phyloP scores from a whole-genome alignment of 805 yeast genomes.

The Scheffersomyces coipomensis region DNA sequence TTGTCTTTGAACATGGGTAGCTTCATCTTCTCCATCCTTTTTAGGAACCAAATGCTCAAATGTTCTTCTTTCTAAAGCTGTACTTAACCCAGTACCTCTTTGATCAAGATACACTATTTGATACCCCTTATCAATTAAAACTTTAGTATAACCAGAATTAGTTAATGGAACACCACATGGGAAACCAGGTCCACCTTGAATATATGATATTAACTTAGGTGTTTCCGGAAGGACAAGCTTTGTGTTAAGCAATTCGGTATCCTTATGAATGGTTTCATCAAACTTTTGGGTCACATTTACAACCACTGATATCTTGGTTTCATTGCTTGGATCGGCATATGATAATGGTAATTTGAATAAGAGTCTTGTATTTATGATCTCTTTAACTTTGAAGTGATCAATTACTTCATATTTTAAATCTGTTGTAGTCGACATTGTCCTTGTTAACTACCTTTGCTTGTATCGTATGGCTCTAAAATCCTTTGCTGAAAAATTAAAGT shows the following conservation, averaged over 20 bases:
- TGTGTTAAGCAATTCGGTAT: constrained; percentile 3
- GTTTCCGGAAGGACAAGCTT: constrained; percentile 21
- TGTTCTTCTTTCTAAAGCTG: constrained; percentile 39
- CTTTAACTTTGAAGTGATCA: constrained; percentile 19
- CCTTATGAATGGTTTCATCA: constrained; percentile 15
- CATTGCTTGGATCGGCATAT: constrained; percentile 7
- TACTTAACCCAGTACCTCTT: constrained; percentile 59
- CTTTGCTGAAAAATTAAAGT: too few species aligned
- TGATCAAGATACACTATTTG: constrained; percentile 52
- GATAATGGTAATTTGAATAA: constrained; percentile 21
- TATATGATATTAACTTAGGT: constrained; percentile 37
- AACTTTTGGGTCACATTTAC: constrained; percentile 34
- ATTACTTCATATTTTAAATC: constrained; percentile 18
- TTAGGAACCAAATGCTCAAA: constrained; percentile 15
- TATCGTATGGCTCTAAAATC: too few species aligned
- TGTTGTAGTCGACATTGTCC: too few species aligned
- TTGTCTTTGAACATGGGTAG: constrained; percentile 18
- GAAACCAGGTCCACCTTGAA: constrained; percentile 60
- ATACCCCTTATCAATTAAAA: constrained; percentile 39
- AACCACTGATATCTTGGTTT: constrained; percentile 18
- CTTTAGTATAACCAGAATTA: constrained; percentile 34
- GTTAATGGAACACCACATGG: constrained; percentile 39
- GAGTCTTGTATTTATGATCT: constrained; percentile 19
- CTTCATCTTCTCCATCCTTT: constrained; percentile 12
- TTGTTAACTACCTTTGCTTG: too few species aligned